A percentile compares a stretch with the other conserved stretches of the same genome.
phyloP scores from a whole-genome alignment of 2,329 filamentous ascomycete species.

The Cordyceps farinosa region DNA sequence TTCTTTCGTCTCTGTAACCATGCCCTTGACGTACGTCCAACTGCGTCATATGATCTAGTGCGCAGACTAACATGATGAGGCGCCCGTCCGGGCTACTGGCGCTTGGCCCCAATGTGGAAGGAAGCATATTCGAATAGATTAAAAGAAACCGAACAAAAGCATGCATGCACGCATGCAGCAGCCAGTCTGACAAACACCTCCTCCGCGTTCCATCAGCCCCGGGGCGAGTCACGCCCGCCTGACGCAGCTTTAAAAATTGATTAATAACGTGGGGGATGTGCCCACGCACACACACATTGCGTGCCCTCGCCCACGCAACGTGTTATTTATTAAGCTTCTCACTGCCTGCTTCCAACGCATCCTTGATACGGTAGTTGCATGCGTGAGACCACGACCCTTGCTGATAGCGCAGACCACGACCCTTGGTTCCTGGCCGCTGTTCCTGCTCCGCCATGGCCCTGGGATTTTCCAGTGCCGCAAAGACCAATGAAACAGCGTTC shows the following conservation, averaged over 20 bases:
- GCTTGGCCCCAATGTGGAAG: conserved; percentile 4
- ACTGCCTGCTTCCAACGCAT: neutral
- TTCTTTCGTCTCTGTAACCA: neutral
- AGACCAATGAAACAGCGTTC: neutral
- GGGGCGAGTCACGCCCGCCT: neutral
- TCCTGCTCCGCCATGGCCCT: no score
- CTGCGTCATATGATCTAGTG: conserved; percentile 4
- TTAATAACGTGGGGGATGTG: conserved; percentile 5
- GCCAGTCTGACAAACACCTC: conserved; percentile 1
- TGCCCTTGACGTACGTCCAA: neutral
- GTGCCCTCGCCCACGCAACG: conserved; percentile 7
- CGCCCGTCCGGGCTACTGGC: neutral
- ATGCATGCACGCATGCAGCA: neutral
- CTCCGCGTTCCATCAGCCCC: neutral
- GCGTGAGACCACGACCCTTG: neutral
- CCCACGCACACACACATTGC: neutral
- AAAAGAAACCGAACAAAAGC: neutral
- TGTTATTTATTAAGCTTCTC: conserved; percentile 13
- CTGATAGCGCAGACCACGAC: neutral
- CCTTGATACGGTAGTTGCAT: neutral
- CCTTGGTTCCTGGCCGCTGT: no score
- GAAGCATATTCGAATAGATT: conserved; percentile 10
- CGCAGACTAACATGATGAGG: conserved; percentile 4
- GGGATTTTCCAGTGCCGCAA: neutral
- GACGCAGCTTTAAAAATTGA: neutral